A percentile compares a stretch with the other conserved stretches of the same genome.
Evolutionary conservation across 2,329 filamentous ascomycete species (phyloP).

Genomic region (Cercospora canescens): DNA sequence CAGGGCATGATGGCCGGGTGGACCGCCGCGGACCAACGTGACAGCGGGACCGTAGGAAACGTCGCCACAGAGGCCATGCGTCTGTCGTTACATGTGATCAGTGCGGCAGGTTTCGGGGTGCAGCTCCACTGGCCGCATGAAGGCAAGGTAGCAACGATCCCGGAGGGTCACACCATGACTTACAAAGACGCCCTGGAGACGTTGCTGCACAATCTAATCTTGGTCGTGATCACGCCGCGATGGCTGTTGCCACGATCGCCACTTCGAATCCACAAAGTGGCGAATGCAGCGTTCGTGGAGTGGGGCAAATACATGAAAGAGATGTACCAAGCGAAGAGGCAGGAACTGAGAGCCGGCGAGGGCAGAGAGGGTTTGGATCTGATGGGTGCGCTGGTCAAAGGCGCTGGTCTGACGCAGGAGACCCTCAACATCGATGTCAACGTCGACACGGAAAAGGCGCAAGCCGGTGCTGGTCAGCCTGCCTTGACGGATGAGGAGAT

Average conservation of each 20-base stretch:
- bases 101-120: slow-evolving; percentile 70
- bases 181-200: slow-evolving; percentile 64
- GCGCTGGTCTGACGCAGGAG: slow-evolving; percentile 39
- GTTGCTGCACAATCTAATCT: slow-evolving; percentile 63
- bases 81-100: slow-evolving; percentile 60
- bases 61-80: slow-evolving; percentile 67
- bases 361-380: slow-evolving; percentile 53
- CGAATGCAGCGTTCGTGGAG: slow-evolving; percentile 59
- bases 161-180: slow-evolving; percentile 60
- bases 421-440: slow-evolving; percentile 47
- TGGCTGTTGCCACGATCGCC: slow-evolving; percentile 58
- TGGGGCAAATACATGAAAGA: slow-evolving; percentile 71
- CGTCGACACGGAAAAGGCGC: slow-evolving; percentile 43
- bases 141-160: slow-evolving; percentile 36
- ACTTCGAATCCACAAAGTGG: slow-evolving; percentile 52
- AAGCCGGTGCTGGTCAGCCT: slow-evolving; percentile 40
- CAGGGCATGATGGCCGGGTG: slow-evolving; percentile 62
- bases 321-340: slow-evolving; percentile 63
- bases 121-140: slow-evolving; percentile 61
- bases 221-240: slow-evolving; percentile 60
- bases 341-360: slow-evolving; percentile 43
- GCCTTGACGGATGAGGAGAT: slow-evolving; percentile 64
- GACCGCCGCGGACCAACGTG: slow-evolving; percentile 47
- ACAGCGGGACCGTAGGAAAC: slow-evolving; percentile 54
- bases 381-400: slow-evolving; percentile 55